These are phyloP conservation scores for Talaromyces sp. DNA, from an alignment of 2,329 filamentous ascomycete genomes.

Conservation along the genomic window DNA sequence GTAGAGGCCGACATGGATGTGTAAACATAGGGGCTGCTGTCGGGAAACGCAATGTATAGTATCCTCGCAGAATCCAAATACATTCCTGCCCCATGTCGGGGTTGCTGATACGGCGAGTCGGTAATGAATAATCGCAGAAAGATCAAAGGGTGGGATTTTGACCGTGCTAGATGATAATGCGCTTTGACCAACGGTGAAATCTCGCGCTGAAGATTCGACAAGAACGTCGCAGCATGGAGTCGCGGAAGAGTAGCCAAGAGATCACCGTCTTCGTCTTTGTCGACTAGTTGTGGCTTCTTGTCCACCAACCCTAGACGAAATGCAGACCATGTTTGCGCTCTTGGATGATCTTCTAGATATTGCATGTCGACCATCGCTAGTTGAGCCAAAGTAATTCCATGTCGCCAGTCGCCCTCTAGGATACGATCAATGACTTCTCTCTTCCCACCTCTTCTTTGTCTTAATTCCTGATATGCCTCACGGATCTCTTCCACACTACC, in stretches of 20 bases:
- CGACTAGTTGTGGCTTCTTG: slow-evolving; percentile 18
- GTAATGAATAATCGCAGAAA: slow-evolving; percentile 74
- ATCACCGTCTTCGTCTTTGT: slow-evolving; percentile 24
- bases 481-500: slow-evolving; percentile 61
- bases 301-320: slow-evolving; percentile 39
- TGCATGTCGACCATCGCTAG: slow-evolving; percentile 52
- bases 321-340: slow-evolving; percentile 50
- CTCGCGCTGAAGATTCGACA: slow-evolving; percentile 68
- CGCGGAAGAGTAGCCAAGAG: slow-evolving; percentile 51
- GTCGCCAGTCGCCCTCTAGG: slow-evolving; percentile 53
- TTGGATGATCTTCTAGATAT: slow-evolving; percentile 50
- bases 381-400: slow-evolving; percentile 51
- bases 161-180: slow-evolving; percentile 74
- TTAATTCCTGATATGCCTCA: slow-evolving; percentile 58
- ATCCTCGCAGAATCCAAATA: slow-evolving; percentile 61
- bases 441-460: slow-evolving; percentile 49
- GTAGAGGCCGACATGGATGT: slow-evolving; percentile 46
- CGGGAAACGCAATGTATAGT: slow-evolving; percentile 76
- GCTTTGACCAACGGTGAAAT: slow-evolving; percentile 75
- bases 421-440: slow-evolving; percentile 53
- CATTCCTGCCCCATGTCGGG: slow-evolving; percentile 34
- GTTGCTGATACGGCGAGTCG: slow-evolving; percentile 70
- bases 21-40: slow-evolving; percentile 72
- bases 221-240: slow-evolving; percentile 75
- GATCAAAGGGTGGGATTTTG: slow-evolving; percentile 58